Conservation (phyloP, 108 stramenopile species). For the Schizochytrium sp. region DNA sequence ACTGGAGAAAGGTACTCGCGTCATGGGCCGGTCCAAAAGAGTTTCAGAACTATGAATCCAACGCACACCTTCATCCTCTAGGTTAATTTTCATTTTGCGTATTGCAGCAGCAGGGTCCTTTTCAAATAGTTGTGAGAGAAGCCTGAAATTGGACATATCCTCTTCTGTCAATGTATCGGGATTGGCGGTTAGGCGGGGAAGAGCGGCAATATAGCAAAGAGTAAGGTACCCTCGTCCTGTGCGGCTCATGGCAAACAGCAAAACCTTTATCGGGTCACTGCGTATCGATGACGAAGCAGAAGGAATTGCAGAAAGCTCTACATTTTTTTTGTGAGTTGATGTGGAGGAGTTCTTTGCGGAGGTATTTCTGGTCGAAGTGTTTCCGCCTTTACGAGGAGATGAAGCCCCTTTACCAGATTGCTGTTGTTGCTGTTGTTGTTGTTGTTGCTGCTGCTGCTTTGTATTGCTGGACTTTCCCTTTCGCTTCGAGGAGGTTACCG, state of each 20-base stretch:
- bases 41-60: constrained; percentile 6
- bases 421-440: not conserved
- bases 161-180: constrained; percentile 8
- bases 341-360: too few species aligned
- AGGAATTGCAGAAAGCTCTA: not conserved
- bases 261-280: too few species aligned
- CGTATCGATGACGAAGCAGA: not conserved
- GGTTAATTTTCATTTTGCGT: constrained; percentile 6
- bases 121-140: not conserved
- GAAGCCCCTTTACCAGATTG: not conserved
- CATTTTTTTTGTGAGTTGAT: too few species aligned
- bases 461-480: not conserved
- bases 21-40: constrained; percentile 6
- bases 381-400: not conserved
- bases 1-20: not conserved
- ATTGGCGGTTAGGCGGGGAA: not conserved
- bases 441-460: not conserved
- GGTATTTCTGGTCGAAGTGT: not conserved
- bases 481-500: not conserved
- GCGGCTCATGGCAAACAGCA: not conserved
- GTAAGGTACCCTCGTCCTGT: constrained; percentile 4
- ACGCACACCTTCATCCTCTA: constrained; percentile 39
- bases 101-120: constrained; percentile 6
- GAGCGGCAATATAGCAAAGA: not conserved
- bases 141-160: constrained; percentile 15